Evolutionary conservation across 1,139 yeast genomes (phyloP).

Genomic region (Hansenula sp.): DNA sequence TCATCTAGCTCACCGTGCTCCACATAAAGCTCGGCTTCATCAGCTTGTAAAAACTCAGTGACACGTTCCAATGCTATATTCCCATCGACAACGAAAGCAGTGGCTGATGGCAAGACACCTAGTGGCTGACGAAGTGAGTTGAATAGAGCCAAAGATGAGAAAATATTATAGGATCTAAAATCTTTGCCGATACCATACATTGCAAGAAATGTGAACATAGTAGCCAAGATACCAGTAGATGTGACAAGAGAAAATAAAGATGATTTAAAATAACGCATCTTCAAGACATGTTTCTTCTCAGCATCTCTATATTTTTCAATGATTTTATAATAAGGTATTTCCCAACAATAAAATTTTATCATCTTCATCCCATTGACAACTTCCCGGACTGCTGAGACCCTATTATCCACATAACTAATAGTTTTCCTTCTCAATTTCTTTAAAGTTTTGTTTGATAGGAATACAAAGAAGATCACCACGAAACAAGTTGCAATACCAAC

Average conservation of each 20-base stretch:
- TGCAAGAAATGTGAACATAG: conserved; percentile 45
- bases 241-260: conserved; percentile 52
- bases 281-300: conserved; percentile 46
- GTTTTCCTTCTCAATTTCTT: conserved; percentile 41
- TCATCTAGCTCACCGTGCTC: conserved; percentile 21
- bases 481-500: conserved; percentile 51
- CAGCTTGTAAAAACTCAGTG: conserved; percentile 41
- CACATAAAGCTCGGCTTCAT: conserved; percentile 23
- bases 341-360: conserved; percentile 78
- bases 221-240: conserved; percentile 54
- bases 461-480: conserved; percentile 26
- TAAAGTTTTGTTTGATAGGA: conserved; percentile 34
- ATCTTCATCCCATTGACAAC: conserved; percentile 61
- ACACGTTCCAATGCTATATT: conserved; percentile 51
- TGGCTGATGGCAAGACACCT: conserved; percentile 51
- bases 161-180: conserved; percentile 56
- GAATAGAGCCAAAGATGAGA: conserved; percentile 69
- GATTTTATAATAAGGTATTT: conserved; percentile 45
- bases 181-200: conserved; percentile 41
- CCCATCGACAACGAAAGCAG: conserved; percentile 49
- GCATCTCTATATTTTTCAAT: conserved; percentile 42
- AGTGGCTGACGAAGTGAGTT: conserved; percentile 63
- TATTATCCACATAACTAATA: conserved; percentile 47
- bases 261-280: conserved; percentile 44
- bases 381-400: conserved; percentile 62